Evolutionary conservation across 805 yeast species (phyloP).

Genomic region (Nakazawaea peltata): DNA sequence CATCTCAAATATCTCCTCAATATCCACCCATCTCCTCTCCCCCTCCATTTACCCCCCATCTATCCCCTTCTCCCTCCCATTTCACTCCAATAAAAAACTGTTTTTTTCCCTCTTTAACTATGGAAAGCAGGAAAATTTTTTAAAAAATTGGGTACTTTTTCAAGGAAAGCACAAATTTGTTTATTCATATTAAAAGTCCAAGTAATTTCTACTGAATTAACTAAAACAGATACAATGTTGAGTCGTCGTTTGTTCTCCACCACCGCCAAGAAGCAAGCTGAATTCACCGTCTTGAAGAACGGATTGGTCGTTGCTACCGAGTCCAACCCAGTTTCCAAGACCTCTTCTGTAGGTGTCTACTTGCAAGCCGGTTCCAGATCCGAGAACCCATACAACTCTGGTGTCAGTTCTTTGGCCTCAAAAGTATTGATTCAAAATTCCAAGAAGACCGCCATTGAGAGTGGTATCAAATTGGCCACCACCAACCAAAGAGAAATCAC

Average conservation of each 20-base stretch:
- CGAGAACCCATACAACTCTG: slow-evolving; percentile 77
- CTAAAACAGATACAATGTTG: slow-evolving; percentile 17
- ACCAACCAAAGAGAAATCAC: slow-evolving; percentile 56
- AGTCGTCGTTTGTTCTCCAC: slow-evolving; percentile 56
- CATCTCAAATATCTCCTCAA: no score
- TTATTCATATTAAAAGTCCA: no score
- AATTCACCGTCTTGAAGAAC: slow-evolving; percentile 63
- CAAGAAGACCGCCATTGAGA: slow-evolving; percentile 25
- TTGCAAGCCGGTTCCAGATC: slow-evolving; percentile 73
- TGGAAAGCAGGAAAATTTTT: no score
- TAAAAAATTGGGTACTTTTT: neutral
- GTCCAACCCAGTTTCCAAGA: slow-evolving; percentile 42
- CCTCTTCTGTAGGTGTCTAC: slow-evolving; percentile 63
- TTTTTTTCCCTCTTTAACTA: no score
- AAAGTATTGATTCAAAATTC: slow-evolving; percentile 33
- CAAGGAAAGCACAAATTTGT: neutral
- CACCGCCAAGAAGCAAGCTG: slow-evolving; percentile 39
- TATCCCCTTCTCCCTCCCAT: no score
- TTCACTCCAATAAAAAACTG: no score
- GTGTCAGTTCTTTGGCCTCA: slow-evolving; percentile 63
- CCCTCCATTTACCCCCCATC: no score
- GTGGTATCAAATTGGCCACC: slow-evolving; percentile 52
- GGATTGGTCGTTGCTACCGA: slow-evolving; percentile 73
- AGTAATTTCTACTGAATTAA: no score
- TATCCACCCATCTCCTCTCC: no score